Conservation (phyloP, 2,329 filamentous ascomycete genomes). For the Fusarium armeniacum region DNA sequence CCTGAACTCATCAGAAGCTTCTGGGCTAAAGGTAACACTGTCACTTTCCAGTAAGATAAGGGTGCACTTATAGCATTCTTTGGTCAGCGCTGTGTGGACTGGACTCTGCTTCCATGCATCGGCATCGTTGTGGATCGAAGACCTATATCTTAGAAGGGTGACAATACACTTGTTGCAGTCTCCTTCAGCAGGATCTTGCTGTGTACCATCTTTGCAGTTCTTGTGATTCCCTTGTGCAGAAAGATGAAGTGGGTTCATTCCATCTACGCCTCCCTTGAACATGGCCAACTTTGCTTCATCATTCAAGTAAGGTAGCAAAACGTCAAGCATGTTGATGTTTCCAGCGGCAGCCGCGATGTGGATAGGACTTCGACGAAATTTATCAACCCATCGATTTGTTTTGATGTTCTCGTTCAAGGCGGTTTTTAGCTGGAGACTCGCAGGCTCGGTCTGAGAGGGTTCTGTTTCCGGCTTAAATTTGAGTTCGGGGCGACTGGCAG, state of each 20-base stretch:
- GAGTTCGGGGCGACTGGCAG: not conserved
- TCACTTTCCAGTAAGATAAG: accelerated
- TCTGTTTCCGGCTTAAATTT: accelerated
- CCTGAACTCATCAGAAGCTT: not conserved
- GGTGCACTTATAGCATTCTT: not conserved
- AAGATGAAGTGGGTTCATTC: not conserved
- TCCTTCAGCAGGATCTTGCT: not conserved
- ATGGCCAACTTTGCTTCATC: not conserved
- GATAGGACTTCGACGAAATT: not conserved
- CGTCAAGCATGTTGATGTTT: not conserved
- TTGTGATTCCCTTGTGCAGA: not conserved
- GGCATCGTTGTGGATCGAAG: not conserved
- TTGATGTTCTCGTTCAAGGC: accelerated
- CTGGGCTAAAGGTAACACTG: not conserved
- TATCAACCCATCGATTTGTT: not conserved
- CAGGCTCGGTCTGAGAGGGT: too few relatives aligned
- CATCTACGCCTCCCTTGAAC: not conserved
- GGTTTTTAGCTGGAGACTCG: too few relatives aligned
- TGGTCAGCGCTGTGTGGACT: not conserved
- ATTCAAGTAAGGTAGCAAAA: accelerated
- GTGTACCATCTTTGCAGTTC: not conserved
- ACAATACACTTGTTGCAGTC: not conserved
- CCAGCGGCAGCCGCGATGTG: not conserved
- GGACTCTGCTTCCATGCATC: not conserved
- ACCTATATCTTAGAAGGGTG: not conserved